Base-by-base conservation (phyloP, 371 early-diverging fungal species). In the Rhizopus stolonifer region DNA sequence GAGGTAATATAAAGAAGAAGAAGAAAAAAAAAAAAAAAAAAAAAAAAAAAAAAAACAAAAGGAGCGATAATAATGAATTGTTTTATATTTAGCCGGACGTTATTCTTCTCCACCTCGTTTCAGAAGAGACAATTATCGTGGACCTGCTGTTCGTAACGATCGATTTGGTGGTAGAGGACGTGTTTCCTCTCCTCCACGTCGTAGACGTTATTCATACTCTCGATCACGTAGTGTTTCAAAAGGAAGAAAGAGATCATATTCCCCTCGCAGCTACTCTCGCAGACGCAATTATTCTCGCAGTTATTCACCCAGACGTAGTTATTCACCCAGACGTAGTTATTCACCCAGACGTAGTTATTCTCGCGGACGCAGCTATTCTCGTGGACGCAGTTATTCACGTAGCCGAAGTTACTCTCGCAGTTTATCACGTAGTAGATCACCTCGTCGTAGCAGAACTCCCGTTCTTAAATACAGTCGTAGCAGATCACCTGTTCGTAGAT, bases 281-380 rank as follows among this genome's bases (percentile, higher is more conserved):
- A 63, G 70, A 21, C 67, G 64, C 9, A 67, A 65, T 33, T 64
- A 64, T 46, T 64, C 64, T 17, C 71, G 67, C n/a, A 72, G 74
- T 9, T 69, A 64, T 23, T 62, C 67, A 7, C 58, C 65, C 19
- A 62, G 64, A 49, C 46, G 57, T 19, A 36, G 36, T 15, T 52
- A 59, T 31, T 61, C 62, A 49, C 49, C 50, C 18, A 49, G 60
- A 54, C 46, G 57, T 19, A 36, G 36, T 15, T 52, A 59, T 31
- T 61, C 62, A 49, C 49, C 50, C 18, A 49, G 60, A 54, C 55
- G 67, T 14, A 66, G 66, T 31, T 66, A 66, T 22, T 55, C 62
- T n/a, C 57, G 65, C 15, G 56, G 67, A 29, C 55, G 67, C 18
- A 66, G 66, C 33, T 66, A 66, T 22, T 55, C 62, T n/a, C 57